Percentiles rank a stretch among this genome's conserved stretches.
These are phyloP conservation scores for Aspergillus pseudonomiae DNA, from an alignment of 2,329 filamentous ascomycete genomes.

Conservation along the genomic window DNA sequence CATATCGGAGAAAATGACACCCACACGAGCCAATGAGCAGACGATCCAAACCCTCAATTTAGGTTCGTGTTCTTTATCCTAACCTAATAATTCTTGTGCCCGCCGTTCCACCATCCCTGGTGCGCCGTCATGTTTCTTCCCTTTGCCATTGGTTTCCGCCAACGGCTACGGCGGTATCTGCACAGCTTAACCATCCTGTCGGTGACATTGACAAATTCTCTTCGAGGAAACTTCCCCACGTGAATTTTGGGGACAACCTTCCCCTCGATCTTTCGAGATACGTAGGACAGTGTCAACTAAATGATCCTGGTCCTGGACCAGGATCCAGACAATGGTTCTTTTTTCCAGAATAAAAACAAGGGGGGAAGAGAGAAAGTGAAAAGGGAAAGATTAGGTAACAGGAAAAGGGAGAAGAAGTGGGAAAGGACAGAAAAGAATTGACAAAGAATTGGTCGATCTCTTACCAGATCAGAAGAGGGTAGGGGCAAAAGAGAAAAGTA, in stretches of 20 bases:
- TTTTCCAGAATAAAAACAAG: not conserved
- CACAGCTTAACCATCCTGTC: constrained; percentile 9
- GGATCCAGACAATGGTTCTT: not conserved
- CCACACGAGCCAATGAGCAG: constrained; percentile 6
- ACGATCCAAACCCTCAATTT: not conserved
- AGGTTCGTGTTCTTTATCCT: constrained; percentile 4
- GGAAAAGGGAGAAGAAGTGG: constrained; percentile 12
- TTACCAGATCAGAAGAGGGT: not conserved
- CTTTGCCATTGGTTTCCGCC: constrained; percentile 6
- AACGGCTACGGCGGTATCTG: constrained; percentile 11
- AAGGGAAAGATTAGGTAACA: not conserved
- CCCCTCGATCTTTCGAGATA: not conserved
- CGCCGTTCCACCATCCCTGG: not conserved
- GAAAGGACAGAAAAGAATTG: constrained; percentile 7
- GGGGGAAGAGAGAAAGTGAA: not conserved
- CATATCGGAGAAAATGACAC: constrained; percentile 17
- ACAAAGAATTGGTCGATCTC: not conserved
- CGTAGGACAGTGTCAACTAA: not conserved
- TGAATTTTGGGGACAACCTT: not conserved
- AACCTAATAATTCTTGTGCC: not conserved
- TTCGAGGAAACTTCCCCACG: constrained; percentile 1
- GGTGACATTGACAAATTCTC: constrained; percentile 6
- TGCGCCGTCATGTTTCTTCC: not conserved
- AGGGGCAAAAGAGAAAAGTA: not conserved
- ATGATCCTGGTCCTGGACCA: not conserved